Evolutionary conservation across 257 asterid species (phyloP), one percentile per base, ranked within the genome.

Genomic region (Nicotiana otophora): DNA sequence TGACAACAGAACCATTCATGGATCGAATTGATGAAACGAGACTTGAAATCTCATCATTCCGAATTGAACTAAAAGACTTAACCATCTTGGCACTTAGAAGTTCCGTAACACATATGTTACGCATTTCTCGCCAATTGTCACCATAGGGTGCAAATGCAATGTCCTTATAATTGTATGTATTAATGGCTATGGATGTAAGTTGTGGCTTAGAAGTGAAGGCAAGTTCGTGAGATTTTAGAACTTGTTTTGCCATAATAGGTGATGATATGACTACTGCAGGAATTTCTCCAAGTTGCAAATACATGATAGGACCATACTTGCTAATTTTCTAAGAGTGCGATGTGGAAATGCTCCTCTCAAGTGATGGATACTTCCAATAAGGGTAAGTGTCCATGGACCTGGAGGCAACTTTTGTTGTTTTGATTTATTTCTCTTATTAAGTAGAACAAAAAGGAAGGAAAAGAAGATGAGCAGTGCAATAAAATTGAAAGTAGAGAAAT

Each of bases 201-300:
- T 83, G 81, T 2, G 92, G 90, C 81, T 87, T 83, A 26, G 86
- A 77, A 0, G 92, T 85, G 57, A 86, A 85, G 5, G 84, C 84
- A 2, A 65, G 79, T 31, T 87, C 92, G 3, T 87, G 86, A 77
- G 85, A 78, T 82, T 82, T 85, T 28, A 89, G 78, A 53, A 89
- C 69, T 57, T 75, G 30, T 75, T 82, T 82, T 3, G 28, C 81
- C 15, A 46, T 16, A 10, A 4, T 39, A 15, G 81, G 66, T 1
- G 85, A 82, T 0, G 85, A 75, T 20, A 82, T 23, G 9, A 86
- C 57, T 2, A 87, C 19, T 0, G 86, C 3, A 4, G 81, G 72
- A 69, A 69, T 36, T 69, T 69, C 55, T 36, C 55, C 77, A 4
- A 69, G 77, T 69, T 69, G 77, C 1, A 69, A 69, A 6, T 69